Evolutionary conservation across 1,139 yeast species (phyloP).

Genomic region (Saccharomyces hybrid): DNA sequence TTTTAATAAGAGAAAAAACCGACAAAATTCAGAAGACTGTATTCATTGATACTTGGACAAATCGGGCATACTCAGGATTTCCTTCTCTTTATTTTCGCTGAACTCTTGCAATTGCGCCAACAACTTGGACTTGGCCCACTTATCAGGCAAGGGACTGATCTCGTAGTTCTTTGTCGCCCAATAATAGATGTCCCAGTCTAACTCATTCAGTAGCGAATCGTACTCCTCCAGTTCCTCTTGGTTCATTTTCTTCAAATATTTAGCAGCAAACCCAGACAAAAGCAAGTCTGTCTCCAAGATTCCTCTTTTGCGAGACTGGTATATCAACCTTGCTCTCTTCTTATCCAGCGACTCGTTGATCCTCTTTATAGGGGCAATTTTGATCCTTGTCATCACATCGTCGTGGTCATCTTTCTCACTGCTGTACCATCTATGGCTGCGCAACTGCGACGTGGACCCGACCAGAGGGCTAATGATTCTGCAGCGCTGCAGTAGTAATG

Average conservation of each 20-base stretch:
- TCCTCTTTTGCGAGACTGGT: conserved; percentile 93
- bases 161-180: conserved; percentile 88
- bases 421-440: neutral
- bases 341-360: conserved; percentile 65
- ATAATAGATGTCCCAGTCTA: conserved; percentile 98
- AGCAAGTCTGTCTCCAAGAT: conserved; percentile 87
- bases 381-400: conserved; percentile 34
- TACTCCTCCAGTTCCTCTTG: conserved; percentile 73
- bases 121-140: conserved; percentile 65
- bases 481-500: neutral
- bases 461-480: neutral
- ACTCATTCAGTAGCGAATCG: conserved; percentile 77
- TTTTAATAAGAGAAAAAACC: neutral
- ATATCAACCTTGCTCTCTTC: conserved; percentile 77
- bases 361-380: conserved; percentile 70
- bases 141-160: conserved; percentile 78
- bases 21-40: neutral
- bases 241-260: conserved; percentile 53
- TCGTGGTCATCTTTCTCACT: conserved; percentile 8
- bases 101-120: conserved; percentile 62
- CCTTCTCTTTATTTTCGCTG: conserved; percentile 65
- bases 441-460: neutral
- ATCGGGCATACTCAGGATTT: conserved; percentile 81
- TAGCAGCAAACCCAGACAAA: conserved; percentile 77
- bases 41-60: conserved; percentile 30